phyloP scores from a whole-genome alignment of 2,329 filamentous ascomycete species.

The Paecilomyces sp. region DNA sequence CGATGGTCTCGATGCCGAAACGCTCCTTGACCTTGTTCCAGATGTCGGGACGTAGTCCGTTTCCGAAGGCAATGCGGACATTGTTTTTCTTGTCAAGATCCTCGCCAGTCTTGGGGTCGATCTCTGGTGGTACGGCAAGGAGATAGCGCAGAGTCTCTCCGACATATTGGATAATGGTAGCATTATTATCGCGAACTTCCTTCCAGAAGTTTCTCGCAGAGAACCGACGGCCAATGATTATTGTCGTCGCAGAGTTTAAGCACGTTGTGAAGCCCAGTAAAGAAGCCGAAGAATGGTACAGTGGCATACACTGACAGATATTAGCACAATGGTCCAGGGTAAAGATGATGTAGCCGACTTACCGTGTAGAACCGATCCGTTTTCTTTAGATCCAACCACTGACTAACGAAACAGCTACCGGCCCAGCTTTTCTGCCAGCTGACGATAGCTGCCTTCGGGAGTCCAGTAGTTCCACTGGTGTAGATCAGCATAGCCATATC shows the following conservation, averaged over 20 bases:
- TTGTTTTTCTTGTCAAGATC: constrained; percentile 65
- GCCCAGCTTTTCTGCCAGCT: constrained; percentile 61
- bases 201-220: constrained; percentile 70
- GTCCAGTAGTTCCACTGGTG: constrained; percentile 76
- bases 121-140: constrained; percentile 56
- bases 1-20: constrained; percentile 66
- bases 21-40: constrained; percentile 79
- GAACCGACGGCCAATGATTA: constrained; percentile 70
- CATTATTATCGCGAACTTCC: constrained; percentile 62
- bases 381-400: constrained; percentile 52
- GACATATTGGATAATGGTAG: constrained; percentile 79
- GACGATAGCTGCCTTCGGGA: constrained; percentile 73
- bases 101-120: constrained; percentile 57
- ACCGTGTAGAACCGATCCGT: constrained; percentile 71
- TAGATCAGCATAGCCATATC: constrained; percentile 71
- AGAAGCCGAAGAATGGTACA: constrained; percentile 77
- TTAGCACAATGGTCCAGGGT: not conserved
- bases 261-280: constrained; percentile 61
- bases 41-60: constrained; percentile 76
- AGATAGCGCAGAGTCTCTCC: constrained; percentile 83
- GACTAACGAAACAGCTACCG: constrained; percentile 45
- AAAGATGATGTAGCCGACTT: constrained; percentile 17
- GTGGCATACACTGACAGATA: constrained; percentile 63
- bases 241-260: constrained; percentile 55
- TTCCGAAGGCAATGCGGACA: constrained; percentile 72